Base-by-base conservation (phyloP, 192 early-diverging fungal genomes). In the Linnemannia schmuckeri region DNA sequence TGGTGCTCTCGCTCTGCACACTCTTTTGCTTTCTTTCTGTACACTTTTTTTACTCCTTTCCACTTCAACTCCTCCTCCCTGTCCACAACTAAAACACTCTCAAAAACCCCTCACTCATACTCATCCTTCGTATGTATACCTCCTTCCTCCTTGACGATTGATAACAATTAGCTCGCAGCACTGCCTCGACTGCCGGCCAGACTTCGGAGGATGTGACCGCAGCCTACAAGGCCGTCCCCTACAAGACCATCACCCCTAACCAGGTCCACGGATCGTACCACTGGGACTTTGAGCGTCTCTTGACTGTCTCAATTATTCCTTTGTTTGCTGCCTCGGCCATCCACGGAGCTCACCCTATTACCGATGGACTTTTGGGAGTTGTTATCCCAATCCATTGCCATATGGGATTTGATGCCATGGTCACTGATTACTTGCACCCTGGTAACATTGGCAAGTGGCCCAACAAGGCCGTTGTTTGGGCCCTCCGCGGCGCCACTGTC, bases 211-310 rank as follows among this genome's bases (percentile, higher is more conserved):
- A 69, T 33, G 80, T 82, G 33, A 81, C 84, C 44, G 83, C 76
- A 46, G 76, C 72, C 35, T 82, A 73, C 76, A 73, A 88, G 83
- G 83, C 88, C 35, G 90, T 91, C 38, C 87, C 90, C 15, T 81
- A 81, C 79, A 81, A 81, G 79, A 78, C 88, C 77, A 91, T 88
- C 22, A 55, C 83, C 6, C 81, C 91, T n/a, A 91, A 94, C 89
- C 92, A 92, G 75, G 89, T 94, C 54, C 92, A 96, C 88, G 98
- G 98, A 30, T 96, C 96, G 66, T 96, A 97, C 89, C 98, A 98
- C 92, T 99, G 98, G 98, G 93, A 95, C 92, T 90, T 94, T 81
- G 98, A 99, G 87, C 97, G 98, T 68, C 93, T 91, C 20, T 82
- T 97, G 18, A 93, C 95, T 70, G 33, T 96, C 46, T 92, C 94